A percentile compares a stretch with the other conserved stretches of the same genome.
phyloP scores from a whole-genome alignment of 805 yeast genomes.

The Saccharomycopsis sp. region DNA sequence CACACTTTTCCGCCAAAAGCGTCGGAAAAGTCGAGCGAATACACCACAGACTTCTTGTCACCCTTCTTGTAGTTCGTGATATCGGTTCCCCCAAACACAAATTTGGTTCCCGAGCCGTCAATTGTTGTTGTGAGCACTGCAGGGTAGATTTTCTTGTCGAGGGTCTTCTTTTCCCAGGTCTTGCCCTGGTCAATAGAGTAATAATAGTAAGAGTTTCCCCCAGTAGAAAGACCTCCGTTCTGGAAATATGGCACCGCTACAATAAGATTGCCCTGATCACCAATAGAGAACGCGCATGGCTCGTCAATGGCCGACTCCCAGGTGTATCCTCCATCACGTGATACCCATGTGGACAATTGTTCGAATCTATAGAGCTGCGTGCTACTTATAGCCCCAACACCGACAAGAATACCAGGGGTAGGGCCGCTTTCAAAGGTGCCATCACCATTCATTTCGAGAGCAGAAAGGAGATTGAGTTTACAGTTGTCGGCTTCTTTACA shows the following conservation, averaged over 20 bases:
- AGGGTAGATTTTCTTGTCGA: conserved; percentile 41
- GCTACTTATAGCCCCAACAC: conserved; percentile 35
- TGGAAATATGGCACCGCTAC: conserved; percentile 47
- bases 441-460: conserved; percentile 27
- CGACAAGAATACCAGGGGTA: conserved; percentile 40
- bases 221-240: conserved; percentile 21
- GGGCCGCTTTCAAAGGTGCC: conserved; percentile 34
- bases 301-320: conserved; percentile 55
- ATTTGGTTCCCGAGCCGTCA: conserved; percentile 63
- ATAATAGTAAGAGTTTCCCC: conserved; percentile 28
- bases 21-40: conserved; percentile 46
- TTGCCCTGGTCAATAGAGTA: conserved; percentile 72
- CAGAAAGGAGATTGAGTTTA: conserved; percentile 34
- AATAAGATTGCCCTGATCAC: conserved; percentile 73
- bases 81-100: conserved; percentile 43
- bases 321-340: conserved; percentile 71
- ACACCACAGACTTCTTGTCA: conserved; percentile 19
- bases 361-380: conserved; percentile 19
- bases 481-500: conserved; percentile 29
- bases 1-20: conserved; percentile 45
- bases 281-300: conserved; percentile 52
- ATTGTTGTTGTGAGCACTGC: conserved; percentile 45
- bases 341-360: conserved; percentile 45
- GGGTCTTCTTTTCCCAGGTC: conserved; percentile 48
- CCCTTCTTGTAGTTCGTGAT: conserved; percentile 9